Evolutionary conservation across 139 green algal species (phyloP).

Genomic region (Coccomyxa sp.): DNA sequence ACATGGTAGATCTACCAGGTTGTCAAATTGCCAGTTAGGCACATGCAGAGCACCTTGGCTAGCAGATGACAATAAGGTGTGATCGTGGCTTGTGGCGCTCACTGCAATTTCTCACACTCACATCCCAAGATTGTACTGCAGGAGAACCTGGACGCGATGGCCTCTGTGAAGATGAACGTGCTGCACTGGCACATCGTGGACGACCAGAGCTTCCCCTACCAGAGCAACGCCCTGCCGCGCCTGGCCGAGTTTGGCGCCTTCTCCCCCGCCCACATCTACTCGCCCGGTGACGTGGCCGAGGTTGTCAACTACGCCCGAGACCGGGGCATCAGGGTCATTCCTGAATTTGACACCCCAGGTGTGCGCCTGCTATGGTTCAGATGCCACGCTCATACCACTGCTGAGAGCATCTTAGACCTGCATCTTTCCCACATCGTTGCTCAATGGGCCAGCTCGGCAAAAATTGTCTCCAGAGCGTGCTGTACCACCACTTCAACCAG

Average conservation of each 20-base stretch:
- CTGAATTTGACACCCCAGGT: slow-evolving; percentile 56
- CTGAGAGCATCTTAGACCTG: too few relatives aligned
- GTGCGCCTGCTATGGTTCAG: background rate
- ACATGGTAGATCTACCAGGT: too few relatives aligned
- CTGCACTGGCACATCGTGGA: slow-evolving; percentile 65
- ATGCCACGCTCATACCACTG: background rate
- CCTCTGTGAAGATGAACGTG: slow-evolving; percentile 52
- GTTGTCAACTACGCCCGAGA: slow-evolving; percentile 42
- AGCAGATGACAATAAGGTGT: too few relatives aligned
- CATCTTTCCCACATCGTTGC: too few relatives aligned
- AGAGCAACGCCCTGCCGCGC: slow-evolving; percentile 16
- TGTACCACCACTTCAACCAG: too few relatives aligned
- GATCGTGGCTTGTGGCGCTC: too few relatives aligned
- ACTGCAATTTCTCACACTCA: too few relatives aligned
- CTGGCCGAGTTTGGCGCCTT: slow-evolving; percentile 25
- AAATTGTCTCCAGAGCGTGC: too few relatives aligned
- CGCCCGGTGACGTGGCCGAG: slow-evolving; percentile 14
- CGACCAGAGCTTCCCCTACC: slow-evolving; percentile 42
- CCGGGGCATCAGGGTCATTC: slow-evolving; percentile 51
- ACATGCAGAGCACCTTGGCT: too few relatives aligned
- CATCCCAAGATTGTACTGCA: too few relatives aligned
- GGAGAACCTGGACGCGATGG: slow-evolving; percentile 54
- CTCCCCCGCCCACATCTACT: slow-evolving; percentile 24
- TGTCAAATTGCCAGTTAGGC: too few relatives aligned
- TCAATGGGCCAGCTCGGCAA: too few relatives aligned